These are phyloP conservation scores for Sarocladium kiliense DNA, from an alignment of 2,329 filamentous ascomycete genomes.

Conservation along the genomic window DNA sequence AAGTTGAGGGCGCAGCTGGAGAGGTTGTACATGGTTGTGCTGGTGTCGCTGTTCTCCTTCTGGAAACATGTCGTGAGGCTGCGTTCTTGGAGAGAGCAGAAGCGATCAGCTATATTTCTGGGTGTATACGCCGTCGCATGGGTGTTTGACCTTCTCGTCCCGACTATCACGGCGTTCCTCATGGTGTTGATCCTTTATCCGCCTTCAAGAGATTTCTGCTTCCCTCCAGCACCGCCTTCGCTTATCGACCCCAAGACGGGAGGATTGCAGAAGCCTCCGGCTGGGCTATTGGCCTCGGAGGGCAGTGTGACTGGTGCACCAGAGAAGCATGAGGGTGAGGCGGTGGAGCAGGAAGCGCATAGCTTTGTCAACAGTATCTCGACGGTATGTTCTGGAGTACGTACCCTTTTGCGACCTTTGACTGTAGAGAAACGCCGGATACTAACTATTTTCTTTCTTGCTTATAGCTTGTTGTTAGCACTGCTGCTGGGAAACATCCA, in stretches of 20 bases:
- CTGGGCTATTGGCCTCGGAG: slow-evolving; percentile 69
- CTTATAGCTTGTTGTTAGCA: slow-evolving; percentile 61
- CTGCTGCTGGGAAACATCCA: slow-evolving; percentile 72
- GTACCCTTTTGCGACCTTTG: background rate
- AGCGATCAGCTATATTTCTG: slow-evolving; percentile 60
- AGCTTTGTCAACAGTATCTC: slow-evolving; percentile 71
- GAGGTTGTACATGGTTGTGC: slow-evolving; percentile 74
- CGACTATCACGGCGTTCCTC: slow-evolving; percentile 51
- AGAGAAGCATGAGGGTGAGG: slow-evolving; percentile 78
- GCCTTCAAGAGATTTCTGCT: slow-evolving; percentile 55
- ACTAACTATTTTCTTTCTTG: background rate
- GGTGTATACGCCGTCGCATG: slow-evolving; percentile 59
- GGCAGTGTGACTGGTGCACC: slow-evolving; percentile 77
- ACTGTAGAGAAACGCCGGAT: too few relatives aligned
- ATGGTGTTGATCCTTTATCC: slow-evolving; percentile 64
- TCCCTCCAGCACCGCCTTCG: slow-evolving; percentile 72
- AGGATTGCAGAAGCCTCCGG: slow-evolving; percentile 69
- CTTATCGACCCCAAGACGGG: slow-evolving; percentile 66
- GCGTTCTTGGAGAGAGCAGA: slow-evolving; percentile 72
- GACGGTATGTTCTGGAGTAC: slow-evolving; percentile 29
- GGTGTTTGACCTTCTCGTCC: slow-evolving; percentile 65
- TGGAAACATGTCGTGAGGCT: slow-evolving; percentile 72
- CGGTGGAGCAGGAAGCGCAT: slow-evolving; percentile 75
- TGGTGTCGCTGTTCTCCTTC: slow-evolving; percentile 59
- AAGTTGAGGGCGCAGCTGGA: slow-evolving; percentile 76